These are phyloP conservation scores for Leccinum cinnamomeum DNA, from an alignment of 1,284 basidiomycete genomes.

Conservation along the genomic window DNA sequence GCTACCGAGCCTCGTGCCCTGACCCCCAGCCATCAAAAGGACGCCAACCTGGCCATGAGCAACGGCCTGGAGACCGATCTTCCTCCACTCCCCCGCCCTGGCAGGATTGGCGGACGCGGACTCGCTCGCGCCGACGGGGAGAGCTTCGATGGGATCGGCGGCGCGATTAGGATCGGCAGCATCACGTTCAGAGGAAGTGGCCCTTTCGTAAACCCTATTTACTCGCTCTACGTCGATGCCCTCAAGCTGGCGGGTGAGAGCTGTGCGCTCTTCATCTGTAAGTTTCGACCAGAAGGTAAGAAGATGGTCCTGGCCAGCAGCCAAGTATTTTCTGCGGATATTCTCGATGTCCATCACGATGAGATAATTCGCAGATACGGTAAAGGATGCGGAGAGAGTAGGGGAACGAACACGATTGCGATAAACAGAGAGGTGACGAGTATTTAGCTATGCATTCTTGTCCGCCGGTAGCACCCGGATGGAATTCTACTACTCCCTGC, in stretches of 20 bases:
- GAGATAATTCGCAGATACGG: slow-evolving; percentile 7
- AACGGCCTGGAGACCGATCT: too few species aligned
- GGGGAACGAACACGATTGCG: background rate
- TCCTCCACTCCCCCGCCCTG: too few species aligned
- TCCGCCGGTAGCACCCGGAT: slow-evolving; percentile 30
- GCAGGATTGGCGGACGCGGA: too few species aligned
- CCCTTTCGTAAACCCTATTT: too few species aligned
- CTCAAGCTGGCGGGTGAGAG: slow-evolving; percentile 75
- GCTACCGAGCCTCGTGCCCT: too few species aligned
- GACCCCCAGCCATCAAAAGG: too few species aligned
- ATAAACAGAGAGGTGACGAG: background rate
- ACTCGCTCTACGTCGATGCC: slow-evolving; percentile 65
- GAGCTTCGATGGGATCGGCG: too few species aligned
- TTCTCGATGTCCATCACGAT: slow-evolving; percentile 47
- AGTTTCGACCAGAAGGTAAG: slow-evolving; percentile 86
- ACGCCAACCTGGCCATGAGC: too few species aligned
- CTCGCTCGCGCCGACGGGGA: too few species aligned
- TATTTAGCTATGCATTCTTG: slow-evolving; percentile 24
- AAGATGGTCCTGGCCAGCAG: slow-evolving; percentile 87
- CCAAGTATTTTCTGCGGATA: slow-evolving; percentile 63
- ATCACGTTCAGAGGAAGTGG: too few species aligned
- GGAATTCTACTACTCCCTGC: slow-evolving; percentile 11
- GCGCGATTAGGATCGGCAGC: too few species aligned
- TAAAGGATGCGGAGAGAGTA: slow-evolving; percentile 17
- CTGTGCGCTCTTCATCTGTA: slow-evolving; percentile 59